Conservation (phyloP, 768 basidiomycete genomes). For the Candolleomyces aberdarensis region DNA sequence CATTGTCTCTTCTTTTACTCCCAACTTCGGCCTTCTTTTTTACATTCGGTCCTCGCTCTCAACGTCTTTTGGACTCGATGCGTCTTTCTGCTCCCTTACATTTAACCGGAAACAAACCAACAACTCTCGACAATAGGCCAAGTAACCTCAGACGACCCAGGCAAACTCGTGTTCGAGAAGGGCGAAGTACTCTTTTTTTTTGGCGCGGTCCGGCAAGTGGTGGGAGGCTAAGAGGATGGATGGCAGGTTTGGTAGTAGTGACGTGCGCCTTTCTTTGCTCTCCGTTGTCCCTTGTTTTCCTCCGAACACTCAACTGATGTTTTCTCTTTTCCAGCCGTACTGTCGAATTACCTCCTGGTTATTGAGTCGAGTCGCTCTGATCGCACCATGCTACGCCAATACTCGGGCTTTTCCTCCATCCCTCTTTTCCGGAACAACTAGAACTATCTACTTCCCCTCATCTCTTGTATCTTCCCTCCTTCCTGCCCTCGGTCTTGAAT, state of each 20-base stretch:
- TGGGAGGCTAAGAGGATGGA: slow-evolving; percentile 74
- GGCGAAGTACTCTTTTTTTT: slow-evolving; percentile 80
- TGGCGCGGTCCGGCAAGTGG: slow-evolving; percentile 82
- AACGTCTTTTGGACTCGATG: not conserved
- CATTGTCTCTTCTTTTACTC: too few species aligned
- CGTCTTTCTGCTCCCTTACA: not conserved
- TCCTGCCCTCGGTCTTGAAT: too few species aligned
- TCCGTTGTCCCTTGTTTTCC: too few species aligned
- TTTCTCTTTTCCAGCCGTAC: slow-evolving; percentile 35
- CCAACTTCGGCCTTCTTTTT: too few species aligned
- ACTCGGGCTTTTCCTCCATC: too few species aligned
- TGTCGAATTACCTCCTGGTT: slow-evolving; percentile 35
- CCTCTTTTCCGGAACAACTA: too few species aligned
- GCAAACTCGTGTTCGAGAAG: slow-evolving; percentile 82
- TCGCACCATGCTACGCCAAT: not conserved
- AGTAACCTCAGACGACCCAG: slow-evolving; percentile 76
- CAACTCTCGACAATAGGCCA: slow-evolving; percentile 59
- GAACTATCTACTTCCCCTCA: too few species aligned
- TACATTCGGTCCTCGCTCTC: not conserved
- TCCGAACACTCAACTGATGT: too few species aligned
- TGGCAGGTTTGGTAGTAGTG: slow-evolving; percentile 64
- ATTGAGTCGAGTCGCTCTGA: not conserved
- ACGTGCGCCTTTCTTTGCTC: too few species aligned
- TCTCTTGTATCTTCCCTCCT: too few species aligned
- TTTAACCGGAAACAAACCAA: too few species aligned